Percentiles rank a stretch among this genome's conserved stretches.
phyloP scores from a whole-genome alignment of 2,329 filamentous ascomycete genomes.

The Cylindrodendrum hubeiense region DNA sequence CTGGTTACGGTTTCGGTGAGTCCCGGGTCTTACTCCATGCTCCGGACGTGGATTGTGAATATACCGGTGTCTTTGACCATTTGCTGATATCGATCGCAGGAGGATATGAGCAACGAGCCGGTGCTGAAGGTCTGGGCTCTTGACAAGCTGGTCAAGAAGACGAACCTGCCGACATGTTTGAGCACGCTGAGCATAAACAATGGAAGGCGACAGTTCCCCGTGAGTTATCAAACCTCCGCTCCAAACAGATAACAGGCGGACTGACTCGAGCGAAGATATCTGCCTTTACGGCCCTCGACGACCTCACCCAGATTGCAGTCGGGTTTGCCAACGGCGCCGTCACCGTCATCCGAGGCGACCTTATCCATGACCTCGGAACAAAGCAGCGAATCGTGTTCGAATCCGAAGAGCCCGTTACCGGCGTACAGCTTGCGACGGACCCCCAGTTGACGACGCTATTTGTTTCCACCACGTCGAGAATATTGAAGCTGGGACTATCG shows the following conservation, averaged over 20 bases:
- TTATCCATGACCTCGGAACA: conserved; percentile 94
- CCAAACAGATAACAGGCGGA: not conserved
- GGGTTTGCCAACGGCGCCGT: conserved; percentile 97
- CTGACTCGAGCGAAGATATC: conserved; percentile 70
- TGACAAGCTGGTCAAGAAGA: conserved; percentile 95
- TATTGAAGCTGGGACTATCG: conserved; percentile 87
- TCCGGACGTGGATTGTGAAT: not conserved
- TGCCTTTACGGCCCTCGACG: conserved; percentile 87
- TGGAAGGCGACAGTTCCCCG: conserved; percentile 92
- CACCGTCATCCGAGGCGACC: conserved; percentile 90
- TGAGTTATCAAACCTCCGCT: conserved; percentile 51
- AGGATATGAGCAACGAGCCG: conserved; percentile 89
- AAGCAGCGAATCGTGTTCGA: conserved; percentile 96
- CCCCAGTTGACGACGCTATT: conserved; percentile 81
- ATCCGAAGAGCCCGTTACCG: conserved; percentile 95
- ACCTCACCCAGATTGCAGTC: conserved; percentile 92
- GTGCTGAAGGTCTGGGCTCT: conserved; percentile 97
- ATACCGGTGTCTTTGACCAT: not conserved
- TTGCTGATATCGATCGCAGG: conserved; percentile 57
- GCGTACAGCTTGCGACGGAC: conserved; percentile 80
- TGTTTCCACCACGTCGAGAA: conserved; percentile 89
- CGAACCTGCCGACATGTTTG: conserved; percentile 86
- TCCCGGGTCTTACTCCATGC: conserved; percentile 12
- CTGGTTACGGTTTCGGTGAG: conserved; percentile 82
- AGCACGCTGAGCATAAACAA: conserved; percentile 90